These are phyloP conservation scores for Friedmanniomyces simplex DNA, from an alignment of 495 filamentous ascomycete genomes.

Conservation along the genomic window DNA sequence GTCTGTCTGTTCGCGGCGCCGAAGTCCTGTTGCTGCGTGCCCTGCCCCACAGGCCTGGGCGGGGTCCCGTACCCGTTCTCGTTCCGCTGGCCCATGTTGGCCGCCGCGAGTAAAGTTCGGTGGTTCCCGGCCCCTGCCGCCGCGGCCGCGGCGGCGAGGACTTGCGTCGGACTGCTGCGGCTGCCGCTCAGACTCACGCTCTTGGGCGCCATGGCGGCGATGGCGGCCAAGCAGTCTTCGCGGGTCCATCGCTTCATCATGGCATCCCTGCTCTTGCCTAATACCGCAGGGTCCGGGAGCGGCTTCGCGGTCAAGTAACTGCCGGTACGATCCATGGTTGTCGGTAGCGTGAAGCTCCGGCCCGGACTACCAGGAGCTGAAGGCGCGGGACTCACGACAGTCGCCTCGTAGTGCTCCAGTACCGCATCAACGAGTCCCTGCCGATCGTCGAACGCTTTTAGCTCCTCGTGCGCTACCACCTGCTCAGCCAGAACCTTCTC, in stretches of 20 bases:
- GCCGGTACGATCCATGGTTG: slow-evolving; percentile 3
- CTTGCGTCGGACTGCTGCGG: slow-evolving; percentile 38
- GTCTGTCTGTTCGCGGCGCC: not conserved
- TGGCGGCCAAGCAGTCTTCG: slow-evolving; percentile 54
- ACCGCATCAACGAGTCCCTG: slow-evolving; percentile 58
- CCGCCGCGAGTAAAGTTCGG: slow-evolving; percentile 13
- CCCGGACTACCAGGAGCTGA: slow-evolving; percentile 30
- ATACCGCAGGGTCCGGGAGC: slow-evolving; percentile 25
- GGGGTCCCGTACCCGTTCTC: slow-evolving; percentile 30
- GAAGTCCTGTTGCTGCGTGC: slow-evolving; percentile 8
- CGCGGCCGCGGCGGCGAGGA: not conserved
- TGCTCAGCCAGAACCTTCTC: slow-evolving; percentile 44
- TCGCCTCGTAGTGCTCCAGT: slow-evolving; percentile 63
- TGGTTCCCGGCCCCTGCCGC: slow-evolving; percentile 9
- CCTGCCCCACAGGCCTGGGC: slow-evolving; percentile 31
- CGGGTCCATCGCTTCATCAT: slow-evolving; percentile 69
- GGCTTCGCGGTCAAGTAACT: slow-evolving; percentile 8
- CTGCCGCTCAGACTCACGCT: slow-evolving; percentile 57
- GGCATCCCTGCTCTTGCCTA: slow-evolving; percentile 53
- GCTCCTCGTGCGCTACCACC: slow-evolving; percentile 22
- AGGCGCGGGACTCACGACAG: slow-evolving; percentile 51
- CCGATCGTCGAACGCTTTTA: slow-evolving; percentile 58
- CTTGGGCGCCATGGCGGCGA: slow-evolving; percentile 56
- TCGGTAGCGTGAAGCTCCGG: slow-evolving; percentile 3
- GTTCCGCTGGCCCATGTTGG: slow-evolving; percentile 2